These are phyloP conservation scores for Suhomyces tanzawaensis DNA, from an alignment of 805 yeast species.

Conservation along the genomic window DNA sequence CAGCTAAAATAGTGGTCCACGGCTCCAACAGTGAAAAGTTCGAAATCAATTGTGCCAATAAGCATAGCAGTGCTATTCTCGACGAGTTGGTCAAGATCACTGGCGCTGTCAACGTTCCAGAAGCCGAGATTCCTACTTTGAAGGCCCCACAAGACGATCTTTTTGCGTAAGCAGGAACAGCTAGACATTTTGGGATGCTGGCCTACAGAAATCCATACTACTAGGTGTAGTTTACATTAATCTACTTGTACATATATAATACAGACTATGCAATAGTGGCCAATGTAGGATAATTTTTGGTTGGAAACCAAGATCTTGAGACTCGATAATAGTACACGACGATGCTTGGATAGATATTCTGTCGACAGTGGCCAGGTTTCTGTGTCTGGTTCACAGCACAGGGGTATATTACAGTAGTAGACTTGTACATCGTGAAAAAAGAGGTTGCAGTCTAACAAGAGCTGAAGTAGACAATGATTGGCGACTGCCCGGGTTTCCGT, in stretches of 20 bases:
- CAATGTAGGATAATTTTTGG: background rate
- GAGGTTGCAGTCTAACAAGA: too few relatives aligned
- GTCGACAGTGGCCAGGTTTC: too few relatives aligned
- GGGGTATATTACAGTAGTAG: too few relatives aligned
- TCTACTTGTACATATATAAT: slow-evolving; percentile 13
- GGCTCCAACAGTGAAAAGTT: slow-evolving; percentile 32
- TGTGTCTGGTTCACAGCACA: too few relatives aligned
- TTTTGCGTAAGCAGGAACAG: background rate
- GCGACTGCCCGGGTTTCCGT: too few relatives aligned
- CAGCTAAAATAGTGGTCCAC: slow-evolving; percentile 44
- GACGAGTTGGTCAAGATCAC: slow-evolving; percentile 50
- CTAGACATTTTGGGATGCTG: too few relatives aligned
- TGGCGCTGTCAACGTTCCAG: slow-evolving; percentile 39
- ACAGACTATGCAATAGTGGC: slow-evolving; percentile 1
- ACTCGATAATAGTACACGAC: too few relatives aligned
- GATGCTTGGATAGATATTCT: too few relatives aligned
- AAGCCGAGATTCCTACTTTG: slow-evolving; percentile 6
- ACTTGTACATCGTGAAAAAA: too few relatives aligned
- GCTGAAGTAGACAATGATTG: too few relatives aligned
- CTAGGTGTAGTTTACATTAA: too few relatives aligned
- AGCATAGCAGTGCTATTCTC: slow-evolving; percentile 53
- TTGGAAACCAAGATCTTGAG: background rate
- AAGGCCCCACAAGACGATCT: slow-evolving; percentile 1
- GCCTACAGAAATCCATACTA: too few relatives aligned
- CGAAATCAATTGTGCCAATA: slow-evolving; percentile 53